phyloP scores from a whole-genome alignment of 208 protist species.

The Wallacemonas sp. region DNA sequence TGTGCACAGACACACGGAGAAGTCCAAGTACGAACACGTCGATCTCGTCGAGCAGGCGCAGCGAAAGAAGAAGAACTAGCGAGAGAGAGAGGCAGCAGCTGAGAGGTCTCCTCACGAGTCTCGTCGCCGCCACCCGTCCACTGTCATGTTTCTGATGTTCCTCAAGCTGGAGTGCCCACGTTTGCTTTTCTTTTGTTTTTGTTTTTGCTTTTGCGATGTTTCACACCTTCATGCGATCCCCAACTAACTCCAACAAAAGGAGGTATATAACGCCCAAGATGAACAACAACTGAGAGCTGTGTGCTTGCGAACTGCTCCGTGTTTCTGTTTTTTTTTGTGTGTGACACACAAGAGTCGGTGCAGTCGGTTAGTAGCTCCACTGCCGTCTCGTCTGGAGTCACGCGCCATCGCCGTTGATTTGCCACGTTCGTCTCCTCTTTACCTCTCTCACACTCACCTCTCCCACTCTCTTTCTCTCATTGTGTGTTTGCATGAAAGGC shows the following conservation, averaged over 20 bases:
- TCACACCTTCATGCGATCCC: background rate
- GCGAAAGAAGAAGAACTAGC: constrained; percentile 25
- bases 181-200: constrained; percentile 25
- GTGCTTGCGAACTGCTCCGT: no score
- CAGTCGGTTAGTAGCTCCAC: no score
- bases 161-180: background rate
- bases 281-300: no score
- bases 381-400: no score
- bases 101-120: background rate
- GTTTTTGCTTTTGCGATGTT: constrained; percentile 10
- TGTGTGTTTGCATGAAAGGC: no score
- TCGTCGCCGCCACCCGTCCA: no score
- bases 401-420: no score
- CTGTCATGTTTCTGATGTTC: background rate
- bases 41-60: constrained; percentile 33
- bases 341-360: no score
- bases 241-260: no score
- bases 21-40: constrained; percentile 34
- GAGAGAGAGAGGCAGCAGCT: background rate
- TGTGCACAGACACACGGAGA: constrained; percentile 29
- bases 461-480: background rate
- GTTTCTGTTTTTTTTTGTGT: no score
- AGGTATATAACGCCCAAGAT: no score
- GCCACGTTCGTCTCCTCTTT: constrained; percentile 7
- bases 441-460: constrained; percentile 3